Conservation (phyloP, 1,139 yeast species). For the Pneumocystis jirovecii region DNA sequence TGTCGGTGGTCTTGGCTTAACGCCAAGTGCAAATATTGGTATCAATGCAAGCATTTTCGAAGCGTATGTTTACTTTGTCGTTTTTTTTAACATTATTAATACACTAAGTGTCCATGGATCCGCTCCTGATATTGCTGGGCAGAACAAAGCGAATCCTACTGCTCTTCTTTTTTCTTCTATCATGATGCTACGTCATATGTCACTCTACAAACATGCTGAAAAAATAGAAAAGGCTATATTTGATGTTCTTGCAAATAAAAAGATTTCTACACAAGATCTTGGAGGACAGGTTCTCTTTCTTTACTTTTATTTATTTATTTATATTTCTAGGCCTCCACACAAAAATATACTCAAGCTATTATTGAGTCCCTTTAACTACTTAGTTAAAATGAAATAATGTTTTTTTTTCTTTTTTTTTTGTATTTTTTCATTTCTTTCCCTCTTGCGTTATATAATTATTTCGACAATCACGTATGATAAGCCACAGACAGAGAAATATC, state of each 20-base stretch:
- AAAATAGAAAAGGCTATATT: conserved; percentile 79
- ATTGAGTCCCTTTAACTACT: not conserved
- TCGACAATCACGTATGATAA: not conserved
- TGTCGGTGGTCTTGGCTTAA: conserved; percentile 95
- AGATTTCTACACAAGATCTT: conserved; percentile 88
- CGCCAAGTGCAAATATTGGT: conserved; percentile 99
- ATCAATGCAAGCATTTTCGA: conserved; percentile 92
- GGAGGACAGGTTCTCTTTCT: conserved; percentile 37
- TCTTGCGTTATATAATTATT: not conserved
- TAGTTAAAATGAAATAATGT: not conserved
- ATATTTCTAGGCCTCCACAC: not conserved
- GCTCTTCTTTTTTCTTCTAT: conserved; percentile 88
- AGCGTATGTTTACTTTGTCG: conserved; percentile 31
- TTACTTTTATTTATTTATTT: not conserved
- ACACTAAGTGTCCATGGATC: conserved; percentile 69
- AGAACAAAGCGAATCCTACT: conserved; percentile 95
- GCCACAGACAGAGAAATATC: not conserved
- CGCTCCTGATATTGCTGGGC: conserved; percentile 81
- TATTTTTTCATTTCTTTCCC: not conserved
- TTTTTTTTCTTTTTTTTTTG: not conserved
- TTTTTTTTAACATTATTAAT: not conserved
- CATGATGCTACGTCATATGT: conserved; percentile 99
- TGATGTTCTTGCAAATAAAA: conserved; percentile 88
- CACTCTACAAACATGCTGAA: conserved; percentile 63
- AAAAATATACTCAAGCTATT: not conserved